Evolutionary conservation across 2,329 filamentous ascomycete species (phyloP), one percentile per base, ranked within the genome.

Genomic region (Thielaviopsis punctulata): DNA sequence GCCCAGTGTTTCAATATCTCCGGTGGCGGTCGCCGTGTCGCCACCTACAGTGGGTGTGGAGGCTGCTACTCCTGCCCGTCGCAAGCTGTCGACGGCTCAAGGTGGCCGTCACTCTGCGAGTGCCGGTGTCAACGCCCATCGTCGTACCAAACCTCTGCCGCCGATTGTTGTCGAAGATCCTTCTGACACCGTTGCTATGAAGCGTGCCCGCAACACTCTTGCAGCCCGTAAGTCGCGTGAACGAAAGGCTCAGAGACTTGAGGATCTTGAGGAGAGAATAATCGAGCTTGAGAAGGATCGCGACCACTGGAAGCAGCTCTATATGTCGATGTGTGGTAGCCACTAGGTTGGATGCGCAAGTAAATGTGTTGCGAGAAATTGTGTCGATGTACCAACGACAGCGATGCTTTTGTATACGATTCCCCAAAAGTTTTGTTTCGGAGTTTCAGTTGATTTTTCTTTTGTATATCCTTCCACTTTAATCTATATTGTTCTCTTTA

Each of bases 191-290:
- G 65, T 84, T n/a, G 87, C 86, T 19, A 77, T 89, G 73, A 95
- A 95, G 80, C 85, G 90, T 65, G 89, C 88, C 49, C 84, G 88
- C 59, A 96, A 95, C 66, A 94, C 88, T 8, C 77, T 93, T 65
- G 90, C 90, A 18, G 90, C 90, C 60, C 87, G 90, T 59, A 95
- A 95, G 70, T 95, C 88, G 55, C 82, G 90, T 50, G 82, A 87
- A 62, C 82, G 87, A 58, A 95, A 95, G 71, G 80, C 86, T 53
- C 75, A 83, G 63, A 77, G 82, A 59, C 73, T 90, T 56, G 80
- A 85, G 52, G 77, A 80, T 54, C 73, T 95, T 45, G 84, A 93
- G 69, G 75, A 75, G 39, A 73, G 77, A 61, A 88, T 94, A 61
- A 73, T 71, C 18, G 79, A 84, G 63, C 69, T 90, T 24, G 73